Evolutionary conservation across 2,329 filamentous ascomycete genomes (phyloP), one percentile per base, ranked within the genome.

Genomic region (Lasiodiplodia hormozganensis): DNA sequence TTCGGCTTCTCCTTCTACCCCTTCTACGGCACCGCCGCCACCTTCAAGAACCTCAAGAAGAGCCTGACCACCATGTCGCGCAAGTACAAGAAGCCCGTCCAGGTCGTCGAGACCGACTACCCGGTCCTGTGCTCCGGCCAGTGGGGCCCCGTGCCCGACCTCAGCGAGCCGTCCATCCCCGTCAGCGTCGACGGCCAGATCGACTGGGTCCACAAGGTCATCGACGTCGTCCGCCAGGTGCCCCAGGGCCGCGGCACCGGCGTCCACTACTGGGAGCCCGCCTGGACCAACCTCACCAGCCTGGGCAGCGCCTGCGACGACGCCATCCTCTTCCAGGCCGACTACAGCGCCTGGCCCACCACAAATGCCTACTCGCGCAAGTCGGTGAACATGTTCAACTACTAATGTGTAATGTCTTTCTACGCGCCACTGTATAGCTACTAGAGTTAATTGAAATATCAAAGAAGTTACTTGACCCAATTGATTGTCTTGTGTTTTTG

Each of bases 1-100:
- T 91, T 92, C 80, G 91, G 89, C 6, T 87, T 93, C 0, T 90
- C 87, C 0, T 93, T 89, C 79, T 93, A 93, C 74, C 91, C 91
- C 0, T 93, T 92, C 78, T 92, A 90, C 78, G 86, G 84, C 74
- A 75, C 81, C 1, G 80, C 75, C 0, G 90, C 90, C 0, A 90
- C 87, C 0, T 82, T 92, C 0, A 77, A 85, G 0, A 82, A 83
- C 12, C 82, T 93, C 38, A 82, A 85, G 73, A 81, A 80, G 0
- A 86, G 83, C 18, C 75, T 93, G 69, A 82, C 75, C 3, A 88
- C 88, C 69, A 85, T 93, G 82, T 86, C 85, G 16, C 82, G 77
- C 52, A 85, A 82, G 4, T 93, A 88, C 81, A 84, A 84, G 11
- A 93, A 93, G 79, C 82, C 88, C 47, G 80, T 93, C 7, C 81